These are phyloP conservation scores for Podospora anserina DNA, from an alignment of 495 filamentous ascomycete species.

Conservation along the genomic window DNA sequence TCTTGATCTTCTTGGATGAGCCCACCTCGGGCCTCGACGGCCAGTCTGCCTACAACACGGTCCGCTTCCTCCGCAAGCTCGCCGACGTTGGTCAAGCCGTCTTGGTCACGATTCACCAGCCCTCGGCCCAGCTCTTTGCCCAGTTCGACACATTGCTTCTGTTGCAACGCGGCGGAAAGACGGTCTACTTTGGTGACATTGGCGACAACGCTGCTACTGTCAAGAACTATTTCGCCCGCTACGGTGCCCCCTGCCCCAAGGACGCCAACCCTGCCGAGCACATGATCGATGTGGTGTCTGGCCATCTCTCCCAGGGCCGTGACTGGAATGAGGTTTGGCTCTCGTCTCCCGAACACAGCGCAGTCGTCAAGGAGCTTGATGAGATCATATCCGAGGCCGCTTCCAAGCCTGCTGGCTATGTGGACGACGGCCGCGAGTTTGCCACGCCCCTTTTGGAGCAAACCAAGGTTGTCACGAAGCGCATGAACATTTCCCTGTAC, in stretches of 20 bases:
- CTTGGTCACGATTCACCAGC: constrained; percentile 73
- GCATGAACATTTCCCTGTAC: constrained; percentile 73
- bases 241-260: constrained; percentile 63
- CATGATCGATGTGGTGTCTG: constrained; percentile 83
- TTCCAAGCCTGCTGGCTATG: constrained; percentile 22
- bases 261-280: constrained; percentile 75
- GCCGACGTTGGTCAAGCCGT: constrained; percentile 71
- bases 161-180: constrained; percentile 62
- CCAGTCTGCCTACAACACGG: constrained; percentile 76
- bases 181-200: constrained; percentile 65
- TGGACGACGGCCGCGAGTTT: constrained; percentile 35
- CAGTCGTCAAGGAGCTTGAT: constrained; percentile 60
- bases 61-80: constrained; percentile 80
- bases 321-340: constrained; percentile 81
- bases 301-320: constrained; percentile 48
- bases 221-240: constrained; percentile 51
- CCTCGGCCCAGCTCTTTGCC: constrained; percentile 66
- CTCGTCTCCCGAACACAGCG: constrained; percentile 60
- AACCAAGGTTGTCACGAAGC: constrained; percentile 42
- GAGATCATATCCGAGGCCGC: constrained; percentile 48
- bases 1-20: constrained; percentile 75
- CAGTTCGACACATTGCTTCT: constrained; percentile 70
- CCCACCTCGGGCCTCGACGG: constrained; percentile 84
- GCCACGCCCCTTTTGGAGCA: constrained; percentile 38
- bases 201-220: constrained; percentile 40